Conservation (phyloP, 1,284 basidiomycete species). For the Cystobasidium sp. region DNA sequence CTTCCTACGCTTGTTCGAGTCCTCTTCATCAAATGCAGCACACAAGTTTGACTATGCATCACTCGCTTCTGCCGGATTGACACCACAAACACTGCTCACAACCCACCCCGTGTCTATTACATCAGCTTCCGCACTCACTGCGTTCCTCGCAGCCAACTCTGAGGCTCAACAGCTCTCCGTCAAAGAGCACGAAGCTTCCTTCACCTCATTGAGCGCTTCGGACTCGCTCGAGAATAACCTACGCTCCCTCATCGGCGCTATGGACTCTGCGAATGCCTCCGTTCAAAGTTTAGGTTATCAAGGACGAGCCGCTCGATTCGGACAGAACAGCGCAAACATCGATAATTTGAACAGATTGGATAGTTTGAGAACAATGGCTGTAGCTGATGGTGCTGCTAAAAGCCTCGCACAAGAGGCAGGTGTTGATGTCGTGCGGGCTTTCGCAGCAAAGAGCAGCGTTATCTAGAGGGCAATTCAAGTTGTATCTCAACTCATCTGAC, state of each 20-base stretch:
- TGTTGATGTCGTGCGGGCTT: slow-evolving; percentile 35
- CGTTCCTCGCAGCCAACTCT: slow-evolving; percentile 71
- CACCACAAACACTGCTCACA: slow-evolving; percentile 85
- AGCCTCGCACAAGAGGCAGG: slow-evolving; percentile 42
- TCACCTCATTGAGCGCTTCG: slow-evolving; percentile 32
- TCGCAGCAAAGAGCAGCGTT: slow-evolving; percentile 37
- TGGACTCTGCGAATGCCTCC: slow-evolving; percentile 40
- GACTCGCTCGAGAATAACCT: slow-evolving; percentile 43
- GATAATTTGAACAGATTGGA: slow-evolving; percentile 41
- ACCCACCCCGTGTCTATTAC: slow-evolving; percentile 88
- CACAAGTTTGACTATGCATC: slow-evolving; percentile 41
- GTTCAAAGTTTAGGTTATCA: slow-evolving; percentile 41
- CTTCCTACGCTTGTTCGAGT: slow-evolving; percentile 85
- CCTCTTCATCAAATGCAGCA: slow-evolving; percentile 49
- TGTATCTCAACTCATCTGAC: not conserved
- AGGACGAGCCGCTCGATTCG: slow-evolving; percentile 39
- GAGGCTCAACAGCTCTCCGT: slow-evolving; percentile 25
- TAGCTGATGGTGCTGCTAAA: slow-evolving; percentile 43
- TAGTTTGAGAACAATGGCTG: slow-evolving; percentile 33
- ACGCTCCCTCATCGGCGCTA: slow-evolving; percentile 34
- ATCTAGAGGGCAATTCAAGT: slow-evolving; percentile 2
- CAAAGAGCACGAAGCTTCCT: slow-evolving; percentile 21
- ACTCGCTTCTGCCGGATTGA: slow-evolving; percentile 83
- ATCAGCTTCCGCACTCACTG: slow-evolving; percentile 80
- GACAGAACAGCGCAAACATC: slow-evolving; percentile 19